Conservation (phyloP, 31 red algal species). For the Asparagopsis taxiformis region DNA sequence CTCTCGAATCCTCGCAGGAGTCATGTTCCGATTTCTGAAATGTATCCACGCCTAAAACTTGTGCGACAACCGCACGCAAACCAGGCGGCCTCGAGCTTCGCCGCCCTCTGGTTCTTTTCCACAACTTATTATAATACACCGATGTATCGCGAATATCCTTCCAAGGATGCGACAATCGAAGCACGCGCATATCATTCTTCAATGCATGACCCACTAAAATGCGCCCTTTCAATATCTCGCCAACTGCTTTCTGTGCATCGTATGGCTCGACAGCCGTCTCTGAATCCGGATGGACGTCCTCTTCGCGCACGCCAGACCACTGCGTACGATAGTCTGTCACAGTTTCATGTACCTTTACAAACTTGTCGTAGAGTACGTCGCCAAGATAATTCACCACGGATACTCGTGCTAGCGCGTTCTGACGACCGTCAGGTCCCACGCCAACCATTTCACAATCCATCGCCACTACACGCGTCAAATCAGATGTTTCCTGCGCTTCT, state of each 20-base stretch:
- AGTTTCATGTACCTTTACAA: constrained; percentile 64
- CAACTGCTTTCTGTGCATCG: constrained; percentile 72
- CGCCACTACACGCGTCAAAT: constrained; percentile 61
- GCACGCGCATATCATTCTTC: constrained; percentile 82
- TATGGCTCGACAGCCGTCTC: constrained; percentile 47
- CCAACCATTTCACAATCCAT: constrained; percentile 99
- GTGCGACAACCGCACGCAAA: constrained; percentile 66
- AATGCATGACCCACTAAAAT: constrained; percentile 96
- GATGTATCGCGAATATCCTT: constrained; percentile 68
- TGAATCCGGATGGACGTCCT: constrained; percentile 53
- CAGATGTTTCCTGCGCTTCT: constrained; percentile 4
- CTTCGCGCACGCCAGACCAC: constrained; percentile 68
- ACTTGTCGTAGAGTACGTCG: constrained; percentile 83
- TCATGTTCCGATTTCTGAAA: constrained; percentile 91
- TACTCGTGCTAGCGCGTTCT: constrained; percentile 86
- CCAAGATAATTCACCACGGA: constrained; percentile 90
- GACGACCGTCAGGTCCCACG: constrained; percentile 73
- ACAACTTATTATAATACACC: constrained; percentile 47
- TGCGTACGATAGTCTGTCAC: constrained; percentile 95
- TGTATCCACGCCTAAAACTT: constrained; percentile 67
- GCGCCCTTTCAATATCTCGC: constrained; percentile 64
- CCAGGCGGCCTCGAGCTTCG: constrained; percentile 34
- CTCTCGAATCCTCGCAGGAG: constrained; percentile 89
- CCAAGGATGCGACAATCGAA: constrained; percentile 83
- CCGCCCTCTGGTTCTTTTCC: constrained; percentile 28